Conservation (phyloP, 768 basidiomycete species). For the Lactifluus pinguis region DNA sequence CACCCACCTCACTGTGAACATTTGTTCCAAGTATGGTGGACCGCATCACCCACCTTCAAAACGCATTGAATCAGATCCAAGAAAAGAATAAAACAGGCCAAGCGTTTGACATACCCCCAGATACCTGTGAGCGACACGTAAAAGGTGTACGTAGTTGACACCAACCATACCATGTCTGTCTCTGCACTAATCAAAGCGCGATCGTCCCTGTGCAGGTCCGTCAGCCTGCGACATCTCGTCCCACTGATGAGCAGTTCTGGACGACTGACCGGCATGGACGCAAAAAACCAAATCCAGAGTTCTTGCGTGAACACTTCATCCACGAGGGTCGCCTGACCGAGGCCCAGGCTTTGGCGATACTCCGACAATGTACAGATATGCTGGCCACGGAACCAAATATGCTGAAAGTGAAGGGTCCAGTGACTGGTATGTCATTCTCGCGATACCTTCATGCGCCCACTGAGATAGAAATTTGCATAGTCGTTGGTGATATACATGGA, state of each 20-base stretch:
- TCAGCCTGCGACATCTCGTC: slow-evolving; percentile 52
- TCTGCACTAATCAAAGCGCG: background rate
- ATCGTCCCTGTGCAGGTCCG: slow-evolving; percentile 43
- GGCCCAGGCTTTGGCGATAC: slow-evolving; percentile 71
- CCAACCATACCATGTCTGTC: background rate
- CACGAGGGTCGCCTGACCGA: slow-evolving; percentile 75
- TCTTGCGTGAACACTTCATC: slow-evolving; percentile 82
- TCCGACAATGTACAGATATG: slow-evolving; percentile 56
- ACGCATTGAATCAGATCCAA: slow-evolving; percentile 22
- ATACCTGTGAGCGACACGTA: slow-evolving; percentile 27
- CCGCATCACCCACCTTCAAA: slow-evolving; percentile 18
- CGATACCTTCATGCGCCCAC: background rate
- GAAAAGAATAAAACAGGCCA: slow-evolving; percentile 27
- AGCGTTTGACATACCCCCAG: slow-evolving; percentile 21
- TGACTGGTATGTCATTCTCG: slow-evolving; percentile 57
- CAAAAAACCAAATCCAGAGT: slow-evolving; percentile 59
- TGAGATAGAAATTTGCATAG: slow-evolving; percentile 30
- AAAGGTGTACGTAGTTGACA: slow-evolving; percentile 25
- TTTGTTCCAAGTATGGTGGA: slow-evolving; percentile 10
- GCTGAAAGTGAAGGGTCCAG: slow-evolving; percentile 76
- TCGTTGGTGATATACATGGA: slow-evolving; percentile 93
- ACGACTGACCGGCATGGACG: slow-evolving; percentile 42
- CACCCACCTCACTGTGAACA: background rate
- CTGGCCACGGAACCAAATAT: slow-evolving; percentile 71
- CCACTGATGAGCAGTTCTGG: slow-evolving; percentile 71